Base-by-base conservation (phyloP, 352 stramenopile species). In the Globisporangium parvum region DNA sequence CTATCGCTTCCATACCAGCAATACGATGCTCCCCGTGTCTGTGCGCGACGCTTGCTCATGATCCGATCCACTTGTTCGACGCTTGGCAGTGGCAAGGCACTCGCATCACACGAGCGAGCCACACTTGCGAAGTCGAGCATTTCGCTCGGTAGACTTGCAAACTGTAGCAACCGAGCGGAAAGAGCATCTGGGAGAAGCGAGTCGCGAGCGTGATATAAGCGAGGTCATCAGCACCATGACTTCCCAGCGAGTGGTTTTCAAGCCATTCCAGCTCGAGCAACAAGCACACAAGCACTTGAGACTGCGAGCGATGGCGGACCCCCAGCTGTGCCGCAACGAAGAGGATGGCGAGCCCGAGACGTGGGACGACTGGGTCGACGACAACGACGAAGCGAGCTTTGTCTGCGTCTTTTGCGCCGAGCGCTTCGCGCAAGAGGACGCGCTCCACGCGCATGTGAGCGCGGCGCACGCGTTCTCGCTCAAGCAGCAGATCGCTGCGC, bases 301-400 rank as follows among this genome's bases (percentile, higher is more conserved):
- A 44, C 12, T 2, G 11, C 42, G 39, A 6, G 35, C 21, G 18
- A 59, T 63, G 59, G 46, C 52, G 51, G 59, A 60, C 47, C 40
- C 39, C 20, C 28, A 44, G 28, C 51, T 71, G 54, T 59, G 53
- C 14, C 60, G 49, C 47, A 51, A 70, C 35, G 62, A 70, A 40
- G 62, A 77, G 49, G 53, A 51, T 46, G 72, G 58, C 50, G 69
- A 77, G 26, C 45, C 53, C 18, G 80, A 91, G 71, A 87, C 71
- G 52, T 93, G 84, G 84, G 78, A 93, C 50, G 84, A 93, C 74
- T 93, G 84, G 84, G 75, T 91, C 45, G 84, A 91, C 56, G 84
- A 93, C 42, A 64, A 63, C 52, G 57, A 71, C 23, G 68, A 72
- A 51, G 20, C 57, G 23, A 72, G 55, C 59, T 88, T 87, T 54